These are phyloP conservation scores for Fusarium tuaranense DNA, from an alignment of 2,329 filamentous ascomycete genomes.

Conservation along the genomic window DNA sequence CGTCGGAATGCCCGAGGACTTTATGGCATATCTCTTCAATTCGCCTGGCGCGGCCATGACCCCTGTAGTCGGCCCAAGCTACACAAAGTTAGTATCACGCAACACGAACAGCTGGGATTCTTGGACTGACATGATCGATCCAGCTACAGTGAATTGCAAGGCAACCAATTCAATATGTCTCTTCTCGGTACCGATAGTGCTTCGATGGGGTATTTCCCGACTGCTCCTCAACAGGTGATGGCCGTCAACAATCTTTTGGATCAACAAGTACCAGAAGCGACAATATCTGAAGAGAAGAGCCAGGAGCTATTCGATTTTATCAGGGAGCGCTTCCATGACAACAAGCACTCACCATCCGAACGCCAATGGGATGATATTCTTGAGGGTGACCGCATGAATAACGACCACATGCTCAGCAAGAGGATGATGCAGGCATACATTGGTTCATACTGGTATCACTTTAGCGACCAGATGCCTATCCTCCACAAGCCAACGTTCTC, in stretches of 20 bases:
- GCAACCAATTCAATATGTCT: conserved; percentile 55
- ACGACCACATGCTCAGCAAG: conserved; percentile 78
- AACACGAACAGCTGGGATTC: neutral
- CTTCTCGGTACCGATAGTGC: conserved; percentile 62
- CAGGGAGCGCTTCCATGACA: conserved; percentile 83
- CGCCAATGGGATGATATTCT: conserved; percentile 82
- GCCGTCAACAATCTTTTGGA: conserved; percentile 88
- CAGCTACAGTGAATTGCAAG: conserved; percentile 65
- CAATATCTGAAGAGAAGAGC: conserved; percentile 89
- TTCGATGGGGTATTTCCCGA: conserved; percentile 67
- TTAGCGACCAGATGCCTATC: conserved; percentile 94
- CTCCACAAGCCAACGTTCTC: conserved; percentile 94
- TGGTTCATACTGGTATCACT: conserved; percentile 92
- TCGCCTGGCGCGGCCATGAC: conserved; percentile 50
- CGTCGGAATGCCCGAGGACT: conserved; percentile 85
- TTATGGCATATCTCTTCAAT: conserved; percentile 87
- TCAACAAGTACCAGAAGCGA: conserved; percentile 80
- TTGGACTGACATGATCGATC: conserved; percentile 38
- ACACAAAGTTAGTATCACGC: conserved; percentile 58
- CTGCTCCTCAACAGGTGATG: conserved; percentile 83
- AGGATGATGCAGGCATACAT: conserved; percentile 98
- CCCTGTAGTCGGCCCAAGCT: conserved; percentile 59
- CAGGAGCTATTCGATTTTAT: conserved; percentile 87
- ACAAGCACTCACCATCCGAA: conserved; percentile 77
- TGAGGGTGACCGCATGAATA: conserved; percentile 78